Evolutionary conservation across 225 moss, liverwort and hornwort genomes (phyloP), one percentile per base, ranked within the genome.

Genomic region (Neckera pumila): DNA sequence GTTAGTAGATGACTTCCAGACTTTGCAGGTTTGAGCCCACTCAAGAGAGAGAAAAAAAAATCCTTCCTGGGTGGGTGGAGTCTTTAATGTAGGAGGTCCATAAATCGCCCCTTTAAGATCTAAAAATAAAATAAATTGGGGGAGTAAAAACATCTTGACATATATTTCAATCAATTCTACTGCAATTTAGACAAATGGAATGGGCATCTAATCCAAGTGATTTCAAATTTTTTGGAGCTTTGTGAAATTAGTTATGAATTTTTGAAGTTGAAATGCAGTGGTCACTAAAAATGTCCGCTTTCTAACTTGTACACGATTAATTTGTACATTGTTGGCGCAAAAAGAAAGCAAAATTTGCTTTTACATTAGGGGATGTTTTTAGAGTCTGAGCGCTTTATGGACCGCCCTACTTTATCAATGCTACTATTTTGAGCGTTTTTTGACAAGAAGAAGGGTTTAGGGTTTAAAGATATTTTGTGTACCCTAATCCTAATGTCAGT

Each of bases 311-410:
- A 4, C 5, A 43, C 2, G 16, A 17, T 45, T 45, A 45, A 45
- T 28, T 43, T 72, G 43, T 27, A 43, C 3, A 27, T 70, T 16
- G 9, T 5, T 15, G 2, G 2, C 28, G 6, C 17, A 43, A 43
- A 27, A 15, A 28, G 3, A 43, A 27, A 27, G 6, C 3, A 27
- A 42, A 72, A 6, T 27, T 17, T 73, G 1, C 3, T 6, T 45
- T 2, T 28, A 5, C 9, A 43, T 1, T 26, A 16, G 1, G 9
- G 0, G 42, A 43, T 6, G 9, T 0, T 71, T 43, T 43, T 17
- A 72, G n/a, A 65, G 18, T 1, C 1, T 4, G 4, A 20, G 2
- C 2, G 3, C 71, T 72, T 27, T 5, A 10, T 28, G 10, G 6
- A 43, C 27, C 27, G n/a, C 27, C 9, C 16, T 28, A 43, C 5